A percentile compares a stretch with the other conserved stretches of the same genome.
Evolutionary conservation across 768 basidiomycete genomes (phyloP).

Genomic region (Tricholoma saponaceum): DNA sequence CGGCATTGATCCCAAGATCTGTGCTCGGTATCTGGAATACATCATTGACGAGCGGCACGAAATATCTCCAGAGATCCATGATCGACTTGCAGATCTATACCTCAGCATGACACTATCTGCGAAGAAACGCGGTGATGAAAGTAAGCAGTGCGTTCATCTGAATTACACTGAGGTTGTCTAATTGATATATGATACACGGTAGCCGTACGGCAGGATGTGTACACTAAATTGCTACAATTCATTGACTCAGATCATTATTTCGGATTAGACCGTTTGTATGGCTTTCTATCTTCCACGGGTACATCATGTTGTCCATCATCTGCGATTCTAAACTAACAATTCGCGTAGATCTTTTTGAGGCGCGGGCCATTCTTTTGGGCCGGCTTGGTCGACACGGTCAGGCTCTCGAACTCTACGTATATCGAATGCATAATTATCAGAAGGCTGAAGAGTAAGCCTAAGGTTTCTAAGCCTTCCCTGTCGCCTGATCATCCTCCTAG

Average conservation of each 20-base stretch:
- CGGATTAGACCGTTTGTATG: constrained; percentile 76
- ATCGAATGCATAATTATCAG: constrained; percentile 73
- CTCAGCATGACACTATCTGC: constrained; percentile 60
- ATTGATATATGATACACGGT: not conserved
- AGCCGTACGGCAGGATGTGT: constrained; percentile 39
- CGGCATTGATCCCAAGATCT: constrained; percentile 60
- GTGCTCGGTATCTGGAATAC: constrained; percentile 80
- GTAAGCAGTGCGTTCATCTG: constrained; percentile 30
- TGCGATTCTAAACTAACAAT: not conserved
- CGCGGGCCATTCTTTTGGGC: constrained; percentile 87
- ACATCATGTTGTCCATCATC: constrained; percentile 10
- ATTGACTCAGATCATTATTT: constrained; percentile 69
- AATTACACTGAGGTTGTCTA: no score
- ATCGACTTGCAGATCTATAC: constrained; percentile 87
- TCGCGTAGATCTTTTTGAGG: constrained; percentile 76
- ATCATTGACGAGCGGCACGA: constrained; percentile 76
- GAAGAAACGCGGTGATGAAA: constrained; percentile 54
- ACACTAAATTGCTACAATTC: constrained; percentile 74
- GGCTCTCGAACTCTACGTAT: constrained; percentile 93
- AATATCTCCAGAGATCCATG: constrained; percentile 66
- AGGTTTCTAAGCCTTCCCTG: not conserved
- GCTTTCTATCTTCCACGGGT: constrained; percentile 81
- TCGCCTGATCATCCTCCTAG: constrained; percentile 34
- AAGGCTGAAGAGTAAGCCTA: constrained; percentile 83
- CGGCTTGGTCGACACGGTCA: constrained; percentile 88